Percentiles rank a stretch among this genome's conserved stretches.
These are phyloP conservation scores for Pseudogymnoascus sp. DNA, from an alignment of 2,329 filamentous ascomycete species.

Conservation along the genomic window DNA sequence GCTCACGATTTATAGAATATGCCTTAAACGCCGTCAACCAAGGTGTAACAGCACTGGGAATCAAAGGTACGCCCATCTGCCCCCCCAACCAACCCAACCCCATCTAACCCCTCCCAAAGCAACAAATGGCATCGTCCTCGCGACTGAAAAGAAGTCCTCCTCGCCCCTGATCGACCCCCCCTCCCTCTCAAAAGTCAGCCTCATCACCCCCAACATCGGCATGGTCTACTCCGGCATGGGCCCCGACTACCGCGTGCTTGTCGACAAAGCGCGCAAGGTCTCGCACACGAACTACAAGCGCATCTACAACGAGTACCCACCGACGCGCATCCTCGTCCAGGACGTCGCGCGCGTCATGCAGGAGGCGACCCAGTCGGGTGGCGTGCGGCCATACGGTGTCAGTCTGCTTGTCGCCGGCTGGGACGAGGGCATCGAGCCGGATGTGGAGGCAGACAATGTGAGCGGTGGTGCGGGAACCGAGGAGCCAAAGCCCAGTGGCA, in stretches of 20 bases:
- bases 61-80: conserved; percentile 65
- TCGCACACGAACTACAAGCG: conserved; percentile 98
- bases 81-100: background rate
- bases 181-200: conserved; percentile 93
- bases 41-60: conserved; percentile 94
- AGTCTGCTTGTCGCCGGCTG: conserved; percentile 92
- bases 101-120: conserved; percentile 43
- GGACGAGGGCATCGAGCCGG: conserved; percentile 93
- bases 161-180: conserved; percentile 92
- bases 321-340: conserved; percentile 96
- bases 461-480: conserved; percentile 45
- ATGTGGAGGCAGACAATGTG: conserved; percentile 56
- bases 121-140: conserved; percentile 97
- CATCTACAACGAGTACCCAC: conserved; percentile 99
- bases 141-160: conserved; percentile 98
- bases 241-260: conserved; percentile 93
- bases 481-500: conserved; percentile 68
- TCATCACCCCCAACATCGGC: conserved; percentile 97
- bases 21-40: conserved; percentile 98
- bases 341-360: conserved; percentile 97
- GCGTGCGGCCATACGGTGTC: conserved; percentile 94
- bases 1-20: conserved; percentile 62
- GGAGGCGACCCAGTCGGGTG: conserved; percentile 95
- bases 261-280: conserved; percentile 96
- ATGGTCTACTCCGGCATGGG: conserved; percentile 99